These are phyloP conservation scores for Eucalyptus paniculata DNA, from an alignment of 345 rosid species.

Conservation along the genomic window DNA sequence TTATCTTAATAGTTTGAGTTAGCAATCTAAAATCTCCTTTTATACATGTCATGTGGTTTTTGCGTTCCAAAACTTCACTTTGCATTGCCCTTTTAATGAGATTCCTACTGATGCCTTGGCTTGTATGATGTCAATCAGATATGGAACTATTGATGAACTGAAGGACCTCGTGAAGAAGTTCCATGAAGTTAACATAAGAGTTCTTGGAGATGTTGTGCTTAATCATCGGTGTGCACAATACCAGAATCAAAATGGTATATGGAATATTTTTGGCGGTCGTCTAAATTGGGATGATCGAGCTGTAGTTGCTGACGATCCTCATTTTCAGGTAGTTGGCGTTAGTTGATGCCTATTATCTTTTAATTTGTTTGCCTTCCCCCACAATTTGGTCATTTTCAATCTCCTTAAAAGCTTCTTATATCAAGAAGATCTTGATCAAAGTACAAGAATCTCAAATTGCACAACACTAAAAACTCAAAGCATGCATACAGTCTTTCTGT, in stretches of 20 bases:
- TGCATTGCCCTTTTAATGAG: not conserved
- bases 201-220: conserved; percentile 89
- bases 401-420: not conserved
- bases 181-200: conserved; percentile 67
- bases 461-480: not conserved
- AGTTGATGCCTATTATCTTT: not conserved
- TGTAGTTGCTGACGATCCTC: conserved; percentile 91
- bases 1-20: not conserved
- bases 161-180: conserved; percentile 57
- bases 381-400: not conserved
- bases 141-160: conserved; percentile 78
- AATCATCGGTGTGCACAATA: conserved; percentile 94
- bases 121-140: conserved; percentile 22
- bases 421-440: not conserved
- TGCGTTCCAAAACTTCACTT: not conserved
- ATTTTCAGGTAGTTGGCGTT: conserved; percentile 62
- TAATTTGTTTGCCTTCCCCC: not conserved
- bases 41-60: not conserved
- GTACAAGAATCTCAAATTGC: not conserved
- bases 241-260: conserved; percentile 77
- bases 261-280: conserved; percentile 94
- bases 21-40: not conserved
- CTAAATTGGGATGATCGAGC: conserved; percentile 95
- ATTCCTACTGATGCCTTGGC: not conserved
- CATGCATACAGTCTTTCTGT: not conserved